A percentile compares a stretch with the other conserved stretches of the same genome.
phyloP scores from a whole-genome alignment of 352 stramenopile species.

The Phytopythium helicoides region DNA sequence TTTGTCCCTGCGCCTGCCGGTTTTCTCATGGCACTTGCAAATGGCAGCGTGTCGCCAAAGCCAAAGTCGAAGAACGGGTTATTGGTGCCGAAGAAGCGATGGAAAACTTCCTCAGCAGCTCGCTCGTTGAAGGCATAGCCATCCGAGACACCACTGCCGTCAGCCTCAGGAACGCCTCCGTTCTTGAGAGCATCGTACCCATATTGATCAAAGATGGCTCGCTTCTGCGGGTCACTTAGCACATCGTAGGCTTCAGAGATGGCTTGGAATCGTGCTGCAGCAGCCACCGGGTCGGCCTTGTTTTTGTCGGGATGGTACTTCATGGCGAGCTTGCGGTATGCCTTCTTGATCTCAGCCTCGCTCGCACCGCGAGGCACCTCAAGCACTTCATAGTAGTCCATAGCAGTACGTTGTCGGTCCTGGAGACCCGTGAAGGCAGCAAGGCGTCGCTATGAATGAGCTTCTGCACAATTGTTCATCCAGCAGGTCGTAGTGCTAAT shows the following conservation, averaged over 20 bases:
- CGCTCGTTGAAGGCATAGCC: slow-evolving; percentile 90
- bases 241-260: slow-evolving; percentile 95
- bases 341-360: slow-evolving; percentile 93
- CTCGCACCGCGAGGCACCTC: slow-evolving; percentile 74
- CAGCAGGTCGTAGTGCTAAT: no score
- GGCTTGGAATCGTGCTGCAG: slow-evolving; percentile 93
- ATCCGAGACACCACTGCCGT: slow-evolving; percentile 52
- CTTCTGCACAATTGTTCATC: no score
- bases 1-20: slow-evolving; percentile 50
- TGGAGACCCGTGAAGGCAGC: not conserved
- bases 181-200: slow-evolving; percentile 93
- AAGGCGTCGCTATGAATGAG: no score
- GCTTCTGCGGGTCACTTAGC: slow-evolving; percentile 89
- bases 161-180: slow-evolving; percentile 71
- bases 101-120: slow-evolving; percentile 90
- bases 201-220: slow-evolving; percentile 93
- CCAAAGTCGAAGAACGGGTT: slow-evolving; percentile 92
- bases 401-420: slow-evolving; percentile 23
- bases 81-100: slow-evolving; percentile 90
- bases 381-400: slow-evolving; percentile 93
- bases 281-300: slow-evolving; percentile 77
- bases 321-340: slow-evolving; percentile 92
- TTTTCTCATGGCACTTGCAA: slow-evolving; percentile 76
- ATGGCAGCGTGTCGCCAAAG: slow-evolving; percentile 85
- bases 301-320: slow-evolving; percentile 97